Percentiles rank a stretch among this genome's conserved stretches.
Evolutionary conservation across 2,329 filamentous ascomycete genomes (phyloP).

Genomic region (Lizonia empirigonia): DNA sequence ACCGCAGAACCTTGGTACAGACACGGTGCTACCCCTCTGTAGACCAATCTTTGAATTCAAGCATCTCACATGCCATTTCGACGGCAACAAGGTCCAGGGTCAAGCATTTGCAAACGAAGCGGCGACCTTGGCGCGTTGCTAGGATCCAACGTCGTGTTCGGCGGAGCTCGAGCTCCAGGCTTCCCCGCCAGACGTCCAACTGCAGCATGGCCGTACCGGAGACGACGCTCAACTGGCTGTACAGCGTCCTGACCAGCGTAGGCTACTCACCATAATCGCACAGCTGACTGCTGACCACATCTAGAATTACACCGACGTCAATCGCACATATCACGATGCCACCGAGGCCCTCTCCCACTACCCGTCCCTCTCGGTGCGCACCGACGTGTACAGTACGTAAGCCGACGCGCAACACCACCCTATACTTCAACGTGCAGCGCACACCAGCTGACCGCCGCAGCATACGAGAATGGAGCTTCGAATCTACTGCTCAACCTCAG

Average conservation of each 20-base stretch:
- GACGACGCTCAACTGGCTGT: slow-evolving; percentile 92
- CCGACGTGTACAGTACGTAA: slow-evolving; percentile 88
- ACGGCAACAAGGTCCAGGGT: not conserved
- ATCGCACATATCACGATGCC: slow-evolving; percentile 89
- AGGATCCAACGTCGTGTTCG: not conserved
- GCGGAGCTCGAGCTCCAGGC: slow-evolving; percentile 19
- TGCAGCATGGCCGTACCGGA: slow-evolving; percentile 72
- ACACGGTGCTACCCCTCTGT: no score
- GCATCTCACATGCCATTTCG: not conserved
- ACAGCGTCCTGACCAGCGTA: slow-evolving; percentile 75
- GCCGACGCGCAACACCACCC: not conserved
- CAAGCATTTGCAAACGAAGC: not conserved
- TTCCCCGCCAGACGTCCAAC: slow-evolving; percentile 26
- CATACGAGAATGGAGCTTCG: slow-evolving; percentile 85
- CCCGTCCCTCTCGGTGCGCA: slow-evolving; percentile 80
- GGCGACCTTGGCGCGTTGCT: slow-evolving; percentile 3
- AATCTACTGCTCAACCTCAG: slow-evolving; percentile 84
- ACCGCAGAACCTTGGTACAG: no score
- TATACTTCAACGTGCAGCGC: not conserved
- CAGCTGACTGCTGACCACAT: slow-evolving; percentile 1
- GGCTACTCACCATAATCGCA: not conserved
- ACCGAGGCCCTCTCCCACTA: slow-evolving; percentile 80
- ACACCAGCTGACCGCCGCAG: slow-evolving; percentile 55
- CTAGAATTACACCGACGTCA: slow-evolving; percentile 92
- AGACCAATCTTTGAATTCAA: not conserved